Percentiles rank a stretch among this genome's conserved stretches.
These are phyloP conservation scores for Protomyces inouyei DNA, from an alignment of 1,139 yeast species.

Conservation along the genomic window DNA sequence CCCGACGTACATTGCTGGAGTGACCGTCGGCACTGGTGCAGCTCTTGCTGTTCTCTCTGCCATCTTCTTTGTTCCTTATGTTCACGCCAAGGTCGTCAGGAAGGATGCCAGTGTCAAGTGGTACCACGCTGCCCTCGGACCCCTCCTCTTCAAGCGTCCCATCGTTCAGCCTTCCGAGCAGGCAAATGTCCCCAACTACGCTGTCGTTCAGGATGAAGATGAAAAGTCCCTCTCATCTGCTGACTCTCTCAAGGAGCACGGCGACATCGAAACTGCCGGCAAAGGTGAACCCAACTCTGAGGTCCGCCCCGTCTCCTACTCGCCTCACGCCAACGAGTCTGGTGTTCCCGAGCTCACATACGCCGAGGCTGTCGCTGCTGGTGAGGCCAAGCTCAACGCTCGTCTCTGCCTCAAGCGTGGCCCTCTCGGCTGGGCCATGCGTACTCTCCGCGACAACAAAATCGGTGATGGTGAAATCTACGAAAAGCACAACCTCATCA, in stretches of 20 bases:
- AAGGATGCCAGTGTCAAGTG: slow-evolving; percentile 65
- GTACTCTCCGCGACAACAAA: slow-evolving; percentile 23
- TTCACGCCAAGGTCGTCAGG: slow-evolving; percentile 55
- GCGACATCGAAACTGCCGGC: not conserved
- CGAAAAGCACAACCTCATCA: slow-evolving; percentile 23
- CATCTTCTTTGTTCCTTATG: slow-evolving; percentile 57
- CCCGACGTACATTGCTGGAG: slow-evolving; percentile 45
- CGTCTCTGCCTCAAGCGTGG: slow-evolving; percentile 16
- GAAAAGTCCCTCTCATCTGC: not conserved
- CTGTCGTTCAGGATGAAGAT: slow-evolving; percentile 20
- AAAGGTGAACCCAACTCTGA: not conserved
- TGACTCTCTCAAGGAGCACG: slow-evolving; percentile 1
- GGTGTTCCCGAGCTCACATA: slow-evolving; percentile 1
- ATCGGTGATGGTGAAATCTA: slow-evolving; percentile 19
- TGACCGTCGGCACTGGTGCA: slow-evolving; percentile 54
- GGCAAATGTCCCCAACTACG: slow-evolving; percentile 19
- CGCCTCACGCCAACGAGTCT: not conserved
- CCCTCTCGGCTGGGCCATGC: slow-evolving; percentile 26
- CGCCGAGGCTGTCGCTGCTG: slow-evolving; percentile 11
- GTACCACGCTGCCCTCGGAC: slow-evolving; percentile 57
- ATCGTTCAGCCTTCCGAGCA: slow-evolving; percentile 42
- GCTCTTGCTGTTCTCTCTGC: slow-evolving; percentile 61
- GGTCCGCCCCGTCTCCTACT: not conserved
- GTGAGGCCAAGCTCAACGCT: slow-evolving; percentile 15
- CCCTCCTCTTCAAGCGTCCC: slow-evolving; percentile 52